Conservation (phyloP, 768 basidiomycete species). For the Pleurotus pulmonarius region DNA sequence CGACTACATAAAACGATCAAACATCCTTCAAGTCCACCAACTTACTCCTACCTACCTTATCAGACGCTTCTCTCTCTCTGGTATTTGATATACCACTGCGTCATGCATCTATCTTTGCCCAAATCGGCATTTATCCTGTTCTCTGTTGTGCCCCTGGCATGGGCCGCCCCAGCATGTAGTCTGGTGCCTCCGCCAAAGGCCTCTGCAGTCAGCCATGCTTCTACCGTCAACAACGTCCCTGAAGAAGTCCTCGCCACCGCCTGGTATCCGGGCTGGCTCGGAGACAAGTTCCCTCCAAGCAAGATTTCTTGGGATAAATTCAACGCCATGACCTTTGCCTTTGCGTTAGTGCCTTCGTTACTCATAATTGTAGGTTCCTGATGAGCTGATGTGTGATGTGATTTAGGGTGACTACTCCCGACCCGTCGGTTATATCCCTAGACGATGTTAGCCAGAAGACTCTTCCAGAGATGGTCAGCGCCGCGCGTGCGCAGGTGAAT, state of each 20-base stretch:
- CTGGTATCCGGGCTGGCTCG: slow-evolving; percentile 58
- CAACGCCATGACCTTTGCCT: slow-evolving; percentile 42
- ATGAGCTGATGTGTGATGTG: background rate
- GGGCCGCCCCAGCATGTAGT: slow-evolving; percentile 27
- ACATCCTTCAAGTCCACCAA: background rate
- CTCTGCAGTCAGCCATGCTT: background rate
- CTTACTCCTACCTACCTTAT: background rate
- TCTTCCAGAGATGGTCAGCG: slow-evolving; percentile 53
- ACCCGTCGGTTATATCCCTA: slow-evolving; percentile 28
- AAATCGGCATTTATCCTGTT: slow-evolving; percentile 20
- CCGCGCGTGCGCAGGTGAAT: slow-evolving; percentile 38
- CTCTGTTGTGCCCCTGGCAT: slow-evolving; percentile 19
- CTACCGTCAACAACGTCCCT: slow-evolving; percentile 8
- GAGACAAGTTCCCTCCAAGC: slow-evolving; percentile 31
- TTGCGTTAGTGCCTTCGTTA: slow-evolving; percentile 33
- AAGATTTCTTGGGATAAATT: slow-evolving; percentile 55
- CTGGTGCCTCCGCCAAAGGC: slow-evolving; percentile 24
- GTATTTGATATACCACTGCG: background rate
- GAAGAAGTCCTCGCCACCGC: slow-evolving; percentile 42
- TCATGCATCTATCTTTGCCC: slow-evolving; percentile 9
- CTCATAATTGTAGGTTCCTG: background rate
- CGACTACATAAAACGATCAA: slow-evolving; percentile 1
- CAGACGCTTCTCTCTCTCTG: background rate
- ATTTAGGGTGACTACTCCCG: slow-evolving; percentile 31
- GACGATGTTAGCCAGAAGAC: slow-evolving; percentile 38